Evolutionary conservation across 164 flowering plant species (phyloP), one percentile per base, ranked within the genome.

Genomic region (Annona squamosa): DNA sequence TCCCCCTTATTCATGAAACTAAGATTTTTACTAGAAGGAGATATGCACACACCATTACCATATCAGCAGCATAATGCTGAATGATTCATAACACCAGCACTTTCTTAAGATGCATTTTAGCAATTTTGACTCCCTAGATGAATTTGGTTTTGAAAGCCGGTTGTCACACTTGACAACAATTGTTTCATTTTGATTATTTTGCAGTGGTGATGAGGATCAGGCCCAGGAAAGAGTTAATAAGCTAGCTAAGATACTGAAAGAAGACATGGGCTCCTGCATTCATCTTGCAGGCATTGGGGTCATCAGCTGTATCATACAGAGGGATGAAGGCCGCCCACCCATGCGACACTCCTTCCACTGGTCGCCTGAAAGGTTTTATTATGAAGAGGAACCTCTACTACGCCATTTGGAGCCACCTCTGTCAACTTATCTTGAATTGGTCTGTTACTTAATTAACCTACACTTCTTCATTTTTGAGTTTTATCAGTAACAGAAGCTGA

Each of bases 161-260:
- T n/a, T 41, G 16, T 66, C 13, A 13, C n/a, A 17, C 17, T 43
- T 66, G n/a, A 10, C 43, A 44, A 41, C 18, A 41, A 46, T 43
- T 66, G 16, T 42, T 6, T 16, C 68, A 43, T 66, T n/a, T 48
- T 6, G 13, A 26, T 42, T 47, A 13, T 19, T 78, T 81, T 83
- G 76, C 88, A 96, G 99, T 84, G 99, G 99, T 62, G 99, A 96
- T 75, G 99, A 96, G 81, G 99, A 96, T 86, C 99, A 96, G 83
- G 98, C 99, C 75, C 99, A 93, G 83, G 99, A 93, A 83, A 91
- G 99, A 86, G 81, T 94, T 26, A 81, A 90, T 78, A 96, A 91
- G 82, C 81, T 96, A 72, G 97, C 97, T 74, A 96, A 92, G 81
- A 93, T 88, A 80, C 88, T 96, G 43, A 91, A 87, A 83, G 99